phyloP scores from a whole-genome alignment of 78 protist species.

The Dictyostelium brefeldianum region DNA sequence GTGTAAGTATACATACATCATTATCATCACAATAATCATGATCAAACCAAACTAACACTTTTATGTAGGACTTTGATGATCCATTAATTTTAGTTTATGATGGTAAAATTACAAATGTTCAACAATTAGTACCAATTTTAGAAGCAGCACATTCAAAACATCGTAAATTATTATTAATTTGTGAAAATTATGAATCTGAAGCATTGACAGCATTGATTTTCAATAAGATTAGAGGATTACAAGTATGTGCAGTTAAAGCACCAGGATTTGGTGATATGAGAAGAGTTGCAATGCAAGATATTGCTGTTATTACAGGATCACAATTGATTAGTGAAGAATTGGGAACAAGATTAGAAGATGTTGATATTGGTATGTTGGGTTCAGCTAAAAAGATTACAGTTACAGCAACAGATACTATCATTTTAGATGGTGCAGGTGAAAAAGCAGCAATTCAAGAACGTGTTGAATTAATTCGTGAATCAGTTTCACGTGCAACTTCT shows the following conservation, averaged over 20 bases:
- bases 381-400: slow-evolving; percentile 88
- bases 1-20: slow-evolving; percentile 33
- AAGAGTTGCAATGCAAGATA: slow-evolving; percentile 96
- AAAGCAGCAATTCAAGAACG: slow-evolving; percentile 93
- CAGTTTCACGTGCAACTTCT: slow-evolving; percentile 85
- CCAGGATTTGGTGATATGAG: slow-evolving; percentile 99
- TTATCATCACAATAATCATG: not conserved
- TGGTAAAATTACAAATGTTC: slow-evolving; percentile 89
- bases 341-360: slow-evolving; percentile 80
- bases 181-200: slow-evolving; percentile 98
- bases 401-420: slow-evolving; percentile 95
- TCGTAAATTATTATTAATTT: slow-evolving; percentile 95
- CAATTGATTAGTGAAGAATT: slow-evolving; percentile 86
- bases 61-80: slow-evolving; percentile 91
- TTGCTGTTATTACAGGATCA: slow-evolving; percentile 98
- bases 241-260: slow-evolving; percentile 97
- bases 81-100: slow-evolving; percentile 89
- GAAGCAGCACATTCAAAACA: slow-evolving; percentile 81
- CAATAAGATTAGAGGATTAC: slow-evolving; percentile 95
- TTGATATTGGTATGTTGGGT: slow-evolving; percentile 90
- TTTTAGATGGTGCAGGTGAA: slow-evolving; percentile 97
- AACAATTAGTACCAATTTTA: slow-evolving; percentile 93
- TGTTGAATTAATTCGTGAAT: slow-evolving; percentile 89
- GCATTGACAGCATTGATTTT: slow-evolving; percentile 95
- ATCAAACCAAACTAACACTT: not conserved